Percentiles rank a stretch among this genome's conserved stretches.
Evolutionary conservation across 345 rosid species (phyloP).

Genomic region (Populus deltoides): DNA sequence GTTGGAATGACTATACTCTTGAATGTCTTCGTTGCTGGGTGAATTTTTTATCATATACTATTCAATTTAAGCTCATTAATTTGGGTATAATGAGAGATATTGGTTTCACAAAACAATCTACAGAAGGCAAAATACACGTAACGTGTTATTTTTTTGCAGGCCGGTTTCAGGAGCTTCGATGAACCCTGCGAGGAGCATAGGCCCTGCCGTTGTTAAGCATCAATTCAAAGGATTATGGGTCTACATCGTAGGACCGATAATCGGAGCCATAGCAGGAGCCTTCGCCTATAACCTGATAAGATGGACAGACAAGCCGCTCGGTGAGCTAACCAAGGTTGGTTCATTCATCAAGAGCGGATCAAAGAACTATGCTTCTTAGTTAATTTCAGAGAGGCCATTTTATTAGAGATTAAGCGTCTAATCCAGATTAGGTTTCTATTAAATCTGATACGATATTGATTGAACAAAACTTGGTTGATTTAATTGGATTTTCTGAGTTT

Average conservation of each 20-base stretch:
- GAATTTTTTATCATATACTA: not conserved
- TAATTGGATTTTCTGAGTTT: no score
- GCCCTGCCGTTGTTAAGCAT: conserved; percentile 63
- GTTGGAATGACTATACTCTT: conserved; percentile 66
- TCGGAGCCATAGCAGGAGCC: conserved; percentile 55
- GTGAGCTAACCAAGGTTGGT: conserved; percentile 7
- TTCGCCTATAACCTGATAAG: conserved; percentile 53
- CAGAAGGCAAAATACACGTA: not conserved
- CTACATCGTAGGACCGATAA: conserved; percentile 50
- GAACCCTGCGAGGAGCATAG: conserved; percentile 85
- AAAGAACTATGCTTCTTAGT: no score
- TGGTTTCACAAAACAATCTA: no score
- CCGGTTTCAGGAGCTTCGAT: conserved; percentile 74
- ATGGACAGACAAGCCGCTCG: conserved; percentile 48
- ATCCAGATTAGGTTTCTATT: no score
- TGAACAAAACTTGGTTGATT: no score
- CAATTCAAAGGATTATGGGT: conserved; percentile 57
- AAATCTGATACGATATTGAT: no score
- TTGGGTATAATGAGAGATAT: no score
- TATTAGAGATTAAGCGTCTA: no score
- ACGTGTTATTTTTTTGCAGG: conserved; percentile 25
- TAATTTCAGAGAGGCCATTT: no score
- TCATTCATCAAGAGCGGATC: not conserved
- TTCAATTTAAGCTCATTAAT: no score
- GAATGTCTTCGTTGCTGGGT: conserved; percentile 64